Evolutionary conservation across 306 rosid genomes (phyloP), one percentile per base, ranked within the genome.

Genomic region (Sicyos baderoa): DNA sequence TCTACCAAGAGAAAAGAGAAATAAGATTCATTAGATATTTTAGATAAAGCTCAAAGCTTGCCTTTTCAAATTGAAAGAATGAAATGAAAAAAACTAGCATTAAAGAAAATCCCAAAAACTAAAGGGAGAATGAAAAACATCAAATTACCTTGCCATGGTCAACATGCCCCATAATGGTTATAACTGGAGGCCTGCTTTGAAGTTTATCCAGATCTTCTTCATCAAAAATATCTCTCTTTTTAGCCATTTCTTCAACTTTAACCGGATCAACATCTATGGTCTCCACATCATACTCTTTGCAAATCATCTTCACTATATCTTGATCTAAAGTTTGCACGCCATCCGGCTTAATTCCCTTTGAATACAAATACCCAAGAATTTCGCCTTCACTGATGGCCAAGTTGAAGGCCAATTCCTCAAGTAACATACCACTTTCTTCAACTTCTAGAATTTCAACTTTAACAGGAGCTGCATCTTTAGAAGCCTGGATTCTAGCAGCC

Each of bases 111-210:
- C 37, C 54, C 67, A 6, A 47, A 19, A 64, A 54, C 47, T 56
- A 63, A 81, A 70, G 56, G 62, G 65, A 16, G 68, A 27, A 68
- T 51, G 61, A 65, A 18, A 40, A 59, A 37, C 56, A 27, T 37
- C 76, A 70, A 54, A 74, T 54, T 76, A 88, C 98, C 87, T 93
- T 93, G 84, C 99, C 99, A 44, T 93, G 99, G 86, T 90, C 99
- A 60, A 93, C 99, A 68, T 93, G 99, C 54, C 99, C 99, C 99
- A 93, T 93, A 67, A 93, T 93, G 58, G 99, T 93, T 45, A 93
- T 84, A 27, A 93, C 96, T 56, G 99, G 99, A 72, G 99, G 99
- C 77, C 99, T 87, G 49, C 82, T 82, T 86, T 83, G 81, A 74
- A 93, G 97, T 75, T 90, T 93, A 76, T 84, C 88, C 22, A 86